Percentiles rank a stretch among this genome's conserved stretches.
Evolutionary conservation across 441 rosid genomes (phyloP).

Genomic region (Viola pubescens): DNA sequence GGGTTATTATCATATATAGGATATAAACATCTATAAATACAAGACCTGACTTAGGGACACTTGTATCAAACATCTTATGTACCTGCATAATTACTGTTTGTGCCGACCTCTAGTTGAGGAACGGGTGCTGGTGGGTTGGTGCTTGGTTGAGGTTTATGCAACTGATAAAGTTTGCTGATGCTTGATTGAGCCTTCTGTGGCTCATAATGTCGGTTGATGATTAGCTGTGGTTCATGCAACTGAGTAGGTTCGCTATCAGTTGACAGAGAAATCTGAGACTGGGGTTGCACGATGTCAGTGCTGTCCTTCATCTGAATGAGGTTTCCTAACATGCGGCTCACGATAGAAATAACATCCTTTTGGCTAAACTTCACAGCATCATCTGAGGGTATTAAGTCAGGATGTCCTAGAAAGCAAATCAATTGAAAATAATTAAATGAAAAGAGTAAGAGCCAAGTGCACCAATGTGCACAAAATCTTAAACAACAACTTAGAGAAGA

Average conservation of each 20-base stretch:
- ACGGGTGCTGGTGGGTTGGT: slow-evolving; percentile 11
- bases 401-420: slow-evolving; percentile 13
- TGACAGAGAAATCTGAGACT: slow-evolving; percentile 14
- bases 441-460: not conserved
- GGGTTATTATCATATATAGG: not conserved
- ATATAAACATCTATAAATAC: not conserved
- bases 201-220: slow-evolving; percentile 11
- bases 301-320: slow-evolving; percentile 18
- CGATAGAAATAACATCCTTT: slow-evolving; percentile 16
- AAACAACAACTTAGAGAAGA: not conserved
- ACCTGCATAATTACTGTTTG: slow-evolving; percentile 15
- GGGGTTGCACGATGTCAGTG: slow-evolving; percentile 10
- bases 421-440: not conserved
- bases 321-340: slow-evolving; percentile 11
- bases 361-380: slow-evolving; percentile 13
- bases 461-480: not conserved
- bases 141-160: not conserved
- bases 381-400: slow-evolving; percentile 17
- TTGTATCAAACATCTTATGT: not conserved
- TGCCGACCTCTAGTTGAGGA: slow-evolving; percentile 8
- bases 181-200: slow-evolving; percentile 15
- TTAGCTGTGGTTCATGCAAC: slow-evolving; percentile 16
- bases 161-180: not conserved
- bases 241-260: slow-evolving; percentile 17
- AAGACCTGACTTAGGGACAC: too few relatives aligned